Evolutionary conservation across 192 early-diverging fungal genomes (phyloP), one percentile per base, ranked within the genome.

Genomic region (Anaeromyces robustus): DNA sequence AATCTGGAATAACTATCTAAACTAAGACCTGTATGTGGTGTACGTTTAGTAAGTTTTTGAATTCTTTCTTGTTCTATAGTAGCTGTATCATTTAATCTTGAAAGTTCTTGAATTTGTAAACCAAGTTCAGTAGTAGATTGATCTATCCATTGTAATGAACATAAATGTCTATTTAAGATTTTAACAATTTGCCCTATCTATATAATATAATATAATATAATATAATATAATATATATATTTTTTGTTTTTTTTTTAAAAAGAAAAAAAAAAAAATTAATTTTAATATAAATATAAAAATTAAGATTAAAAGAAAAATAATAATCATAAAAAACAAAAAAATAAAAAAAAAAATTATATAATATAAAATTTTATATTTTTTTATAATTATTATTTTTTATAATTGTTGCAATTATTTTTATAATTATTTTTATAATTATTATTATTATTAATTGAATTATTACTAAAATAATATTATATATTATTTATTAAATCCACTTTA

Each of bases 71-170:
- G 52, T 68, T 68, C 52, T 68, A 68, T 68, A 1, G 52, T 68
- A 68, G 52, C 52, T 11, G 52, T 68, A 68, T 68, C 52, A 68
- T 68, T 68, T 68, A 68, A 68, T 68, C 52, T 68, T 18, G 52
- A 68, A 68, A 68, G 52, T 68, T 68, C 52, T 68, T 68, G 52
- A n/a, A 68, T 68, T 68, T 68, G 52, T 68, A 68, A 68, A 68
- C 52, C 52, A 68, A 96, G 81, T 37, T 89, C 83, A 22, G 84
- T 84, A 22, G 92, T 88, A n/a, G 84, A 86, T 16, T 80, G 82
- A 83, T 98, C 96, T 19, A 99, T 90, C 97, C 97, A 99, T 85
- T 96, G 93, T 30, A 99, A 87, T 77, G 95, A 93, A 29, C 93
- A 91, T 86, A 98, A 87, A 83, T 99, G 97, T 19, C 89, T 87